phyloP scores from a whole-genome alignment of 1,139 yeast species.

The Kurtzmaniella quercitrusa region DNA sequence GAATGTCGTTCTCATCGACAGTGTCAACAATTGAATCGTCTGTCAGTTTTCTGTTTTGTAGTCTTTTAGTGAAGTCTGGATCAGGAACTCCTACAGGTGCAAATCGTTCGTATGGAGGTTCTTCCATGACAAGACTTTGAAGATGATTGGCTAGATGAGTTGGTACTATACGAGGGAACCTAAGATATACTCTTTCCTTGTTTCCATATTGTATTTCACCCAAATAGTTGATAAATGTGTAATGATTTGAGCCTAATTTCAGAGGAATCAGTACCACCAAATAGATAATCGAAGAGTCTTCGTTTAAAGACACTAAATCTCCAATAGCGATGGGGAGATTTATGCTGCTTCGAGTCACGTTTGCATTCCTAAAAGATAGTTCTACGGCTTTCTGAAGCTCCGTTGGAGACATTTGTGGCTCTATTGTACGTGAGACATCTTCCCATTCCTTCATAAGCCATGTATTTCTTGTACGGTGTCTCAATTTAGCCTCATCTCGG shows the following conservation, averaged over 20 bases:
- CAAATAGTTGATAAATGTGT: slow-evolving; percentile 49
- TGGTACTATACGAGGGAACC: slow-evolving; percentile 56
- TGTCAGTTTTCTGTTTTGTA: not conserved
- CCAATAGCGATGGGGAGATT: slow-evolving; percentile 29
- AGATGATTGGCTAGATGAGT: slow-evolving; percentile 16
- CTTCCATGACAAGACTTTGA: slow-evolving; percentile 25
- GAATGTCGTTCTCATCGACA: not conserved
- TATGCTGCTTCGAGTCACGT: slow-evolving; percentile 21
- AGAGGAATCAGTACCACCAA: slow-evolving; percentile 31
- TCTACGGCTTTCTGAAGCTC: not conserved
- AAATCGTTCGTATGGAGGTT: slow-evolving; percentile 26
- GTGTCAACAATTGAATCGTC: not conserved
- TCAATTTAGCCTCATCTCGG: not conserved
- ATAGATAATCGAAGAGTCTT: slow-evolving; percentile 28
- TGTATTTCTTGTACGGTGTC: not conserved
- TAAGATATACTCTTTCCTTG: slow-evolving; percentile 39
- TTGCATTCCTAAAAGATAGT: slow-evolving; percentile 16
- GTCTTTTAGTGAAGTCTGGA: slow-evolving; percentile 23
- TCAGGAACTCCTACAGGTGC: slow-evolving; percentile 42
- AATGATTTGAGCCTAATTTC: slow-evolving; percentile 24
- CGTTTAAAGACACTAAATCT: slow-evolving; percentile 33
- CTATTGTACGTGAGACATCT: not conserved
- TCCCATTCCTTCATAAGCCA: not conserved
- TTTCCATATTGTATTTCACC: slow-evolving; percentile 54
- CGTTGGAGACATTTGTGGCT: not conserved